Conservation (phyloP, 2,329 filamentous ascomycete species). For the Cryphonectria radicalis region DNA sequence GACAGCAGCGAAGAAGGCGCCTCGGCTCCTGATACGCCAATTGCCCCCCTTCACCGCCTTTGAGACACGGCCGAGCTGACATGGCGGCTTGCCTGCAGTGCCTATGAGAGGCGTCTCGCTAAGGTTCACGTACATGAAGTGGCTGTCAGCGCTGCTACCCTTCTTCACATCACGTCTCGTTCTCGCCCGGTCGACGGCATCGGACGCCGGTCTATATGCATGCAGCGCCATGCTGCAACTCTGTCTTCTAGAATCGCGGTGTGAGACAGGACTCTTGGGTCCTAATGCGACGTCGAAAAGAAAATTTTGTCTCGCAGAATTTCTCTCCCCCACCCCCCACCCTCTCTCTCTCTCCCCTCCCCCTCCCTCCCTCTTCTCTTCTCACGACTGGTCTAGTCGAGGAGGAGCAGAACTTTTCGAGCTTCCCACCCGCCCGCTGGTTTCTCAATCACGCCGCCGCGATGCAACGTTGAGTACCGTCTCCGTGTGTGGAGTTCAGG, state of each 20-base stretch:
- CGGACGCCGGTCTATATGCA: background rate
- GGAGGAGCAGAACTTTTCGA: background rate
- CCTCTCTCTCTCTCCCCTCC: background rate
- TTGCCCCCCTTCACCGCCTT: constrained; percentile 12
- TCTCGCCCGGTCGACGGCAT: background rate
- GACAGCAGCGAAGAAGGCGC: background rate
- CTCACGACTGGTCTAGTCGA: background rate
- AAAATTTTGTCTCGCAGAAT: background rate
- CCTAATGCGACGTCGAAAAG: background rate
- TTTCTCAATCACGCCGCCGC: background rate
- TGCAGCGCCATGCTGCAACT: background rate
- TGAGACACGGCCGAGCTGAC: constrained; percentile 10
- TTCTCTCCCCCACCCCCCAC: background rate
- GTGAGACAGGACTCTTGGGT: background rate
- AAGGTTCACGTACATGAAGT: background rate
- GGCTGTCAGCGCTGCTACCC: background rate
- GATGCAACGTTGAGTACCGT: background rate
- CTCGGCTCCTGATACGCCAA: constrained; percentile 18
- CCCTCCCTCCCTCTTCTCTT: background rate
- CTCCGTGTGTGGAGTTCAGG: background rate
- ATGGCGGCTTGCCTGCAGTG: constrained; percentile 1
- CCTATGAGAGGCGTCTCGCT: background rate
- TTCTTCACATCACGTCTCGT: background rate
- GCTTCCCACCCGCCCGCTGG: background rate
- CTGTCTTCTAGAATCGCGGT: constrained; percentile 4